phyloP scores from a whole-genome alignment of 805 yeast genomes.

The Starmerella riodocensis region DNA sequence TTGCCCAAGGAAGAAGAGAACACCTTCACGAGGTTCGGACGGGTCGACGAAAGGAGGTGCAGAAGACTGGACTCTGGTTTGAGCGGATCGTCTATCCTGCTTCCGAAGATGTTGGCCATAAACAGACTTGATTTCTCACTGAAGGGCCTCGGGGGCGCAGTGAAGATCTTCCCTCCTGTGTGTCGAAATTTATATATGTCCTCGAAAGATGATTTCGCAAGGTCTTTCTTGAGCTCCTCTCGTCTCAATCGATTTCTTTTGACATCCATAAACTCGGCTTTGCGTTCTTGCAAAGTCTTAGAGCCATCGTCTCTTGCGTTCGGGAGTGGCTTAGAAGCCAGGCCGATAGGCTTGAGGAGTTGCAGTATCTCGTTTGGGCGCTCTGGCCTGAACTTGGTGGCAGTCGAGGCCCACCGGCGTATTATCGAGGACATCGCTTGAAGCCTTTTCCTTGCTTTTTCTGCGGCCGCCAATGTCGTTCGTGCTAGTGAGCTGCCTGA shows the following conservation, averaged over 20 bases:
- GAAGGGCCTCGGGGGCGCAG: conserved; percentile 71
- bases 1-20: conserved; percentile 62
- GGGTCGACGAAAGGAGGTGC: conserved; percentile 19
- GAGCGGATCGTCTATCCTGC: conserved; percentile 31
- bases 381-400: conserved; percentile 17
- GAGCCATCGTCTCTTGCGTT: conserved; percentile 32
- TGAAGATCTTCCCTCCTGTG: conserved; percentile 74
- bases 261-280: conserved; percentile 37
- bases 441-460: no score
- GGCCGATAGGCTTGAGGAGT: conserved; percentile 39
- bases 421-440: conserved; percentile 6
- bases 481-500: no score
- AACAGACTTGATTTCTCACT: conserved; percentile 55
- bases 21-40: conserved; percentile 51
- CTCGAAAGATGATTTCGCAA: conserved; percentile 54
- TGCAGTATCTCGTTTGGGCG: conserved; percentile 19
- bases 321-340: conserved; percentile 29
- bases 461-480: no score
- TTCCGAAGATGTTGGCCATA: conserved; percentile 67
- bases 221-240: conserved; percentile 44
- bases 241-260: conserved; percentile 38
- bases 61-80: conserved; percentile 18
- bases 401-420: conserved; percentile 10
- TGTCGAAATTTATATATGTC: conserved; percentile 52
- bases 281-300: conserved; percentile 30